phyloP scores from a whole-genome alignment of 306 rosid genomes.

The Echinosophora koreensis region DNA sequence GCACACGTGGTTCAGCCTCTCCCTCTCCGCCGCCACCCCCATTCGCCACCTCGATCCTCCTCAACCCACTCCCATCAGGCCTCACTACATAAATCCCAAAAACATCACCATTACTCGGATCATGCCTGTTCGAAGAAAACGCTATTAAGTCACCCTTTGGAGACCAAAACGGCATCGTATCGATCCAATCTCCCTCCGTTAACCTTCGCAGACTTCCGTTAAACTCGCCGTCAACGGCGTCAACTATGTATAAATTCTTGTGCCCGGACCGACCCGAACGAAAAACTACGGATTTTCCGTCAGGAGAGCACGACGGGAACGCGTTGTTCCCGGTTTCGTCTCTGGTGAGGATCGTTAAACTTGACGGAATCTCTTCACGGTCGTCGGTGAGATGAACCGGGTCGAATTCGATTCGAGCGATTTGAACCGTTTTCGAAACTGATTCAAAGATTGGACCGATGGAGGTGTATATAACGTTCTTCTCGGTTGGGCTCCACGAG shows the following conservation, averaged over 20 bases:
- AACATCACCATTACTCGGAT: constrained; percentile 47
- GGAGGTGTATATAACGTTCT: constrained; percentile 74
- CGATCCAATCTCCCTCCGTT: constrained; percentile 82
- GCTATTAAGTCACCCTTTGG: constrained; percentile 86
- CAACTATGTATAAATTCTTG: constrained; percentile 76
- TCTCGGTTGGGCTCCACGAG: constrained; percentile 73
- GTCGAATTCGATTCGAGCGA: constrained; percentile 67
- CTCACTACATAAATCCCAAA: constrained; percentile 77
- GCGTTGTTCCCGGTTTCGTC: constrained; percentile 79
- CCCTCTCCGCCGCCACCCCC: constrained; percentile 53
- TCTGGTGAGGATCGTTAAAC: constrained; percentile 58
- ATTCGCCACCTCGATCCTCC: constrained; percentile 72
- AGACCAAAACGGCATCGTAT: constrained; percentile 94
- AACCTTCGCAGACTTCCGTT: constrained; percentile 60
- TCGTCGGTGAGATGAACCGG: constrained; percentile 50
- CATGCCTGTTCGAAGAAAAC: constrained; percentile 81
- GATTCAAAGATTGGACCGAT: constrained; percentile 76
- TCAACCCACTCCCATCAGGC: constrained; percentile 70
- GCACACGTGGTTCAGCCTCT: constrained; percentile 88
- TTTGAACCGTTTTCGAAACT: constrained; percentile 65
- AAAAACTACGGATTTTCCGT: constrained; percentile 75
- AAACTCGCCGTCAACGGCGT: constrained; percentile 73
- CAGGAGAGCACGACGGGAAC: constrained; percentile 82
- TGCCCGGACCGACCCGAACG: constrained; percentile 82
- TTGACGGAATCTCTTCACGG: constrained; percentile 49